These are phyloP conservation scores for Fusarium coffeatum DNA, from an alignment of 2,329 filamentous ascomycete species.

Conservation along the genomic window DNA sequence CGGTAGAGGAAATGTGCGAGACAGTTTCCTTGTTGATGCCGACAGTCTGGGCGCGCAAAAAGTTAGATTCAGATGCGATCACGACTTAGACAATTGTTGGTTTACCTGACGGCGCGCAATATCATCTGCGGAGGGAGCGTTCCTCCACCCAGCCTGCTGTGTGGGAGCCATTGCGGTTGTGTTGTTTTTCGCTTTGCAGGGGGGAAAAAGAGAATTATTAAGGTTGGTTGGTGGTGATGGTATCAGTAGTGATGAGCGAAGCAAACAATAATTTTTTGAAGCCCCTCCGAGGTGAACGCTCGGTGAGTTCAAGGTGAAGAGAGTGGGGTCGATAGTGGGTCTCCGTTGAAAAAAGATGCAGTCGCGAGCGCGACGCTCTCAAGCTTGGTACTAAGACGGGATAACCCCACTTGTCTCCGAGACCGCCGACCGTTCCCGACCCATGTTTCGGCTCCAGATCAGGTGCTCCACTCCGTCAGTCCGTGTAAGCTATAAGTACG, in stretches of 20 bases:
- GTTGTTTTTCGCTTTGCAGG: neutral
- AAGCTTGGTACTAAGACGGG: neutral
- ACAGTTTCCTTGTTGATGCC: conserved; percentile 91
- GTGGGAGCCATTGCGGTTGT: conserved; percentile 49
- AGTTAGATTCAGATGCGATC: conserved; percentile 19
- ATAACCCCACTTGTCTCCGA: conserved; percentile 34
- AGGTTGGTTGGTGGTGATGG: conserved; percentile 12
- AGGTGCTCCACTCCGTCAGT: conserved; percentile 26
- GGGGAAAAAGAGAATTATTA: neutral
- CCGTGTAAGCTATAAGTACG: conserved; percentile 7
- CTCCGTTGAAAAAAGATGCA: conserved; percentile 4
- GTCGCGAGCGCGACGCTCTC: neutral
- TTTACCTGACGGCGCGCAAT: conserved; percentile 71
- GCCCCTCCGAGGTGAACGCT: conserved; percentile 47
- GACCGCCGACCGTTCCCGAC: conserved; percentile 25
- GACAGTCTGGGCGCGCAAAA: conserved; percentile 70
- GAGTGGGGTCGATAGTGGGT: neutral
- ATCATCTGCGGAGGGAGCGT: conserved; percentile 64
- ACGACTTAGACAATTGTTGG: conserved; percentile 13
- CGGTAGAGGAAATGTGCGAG: conserved; percentile 86
- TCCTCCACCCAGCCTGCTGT: conserved; percentile 51
- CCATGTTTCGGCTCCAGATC: conserved; percentile 14
- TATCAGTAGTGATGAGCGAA: conserved; percentile 16
- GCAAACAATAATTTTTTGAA: conserved; percentile 48
- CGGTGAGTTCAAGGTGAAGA: conserved; percentile 35